Evolutionary conservation across 768 basidiomycete species (phyloP).

Genomic region (Pleurotus pulmonarius): DNA sequence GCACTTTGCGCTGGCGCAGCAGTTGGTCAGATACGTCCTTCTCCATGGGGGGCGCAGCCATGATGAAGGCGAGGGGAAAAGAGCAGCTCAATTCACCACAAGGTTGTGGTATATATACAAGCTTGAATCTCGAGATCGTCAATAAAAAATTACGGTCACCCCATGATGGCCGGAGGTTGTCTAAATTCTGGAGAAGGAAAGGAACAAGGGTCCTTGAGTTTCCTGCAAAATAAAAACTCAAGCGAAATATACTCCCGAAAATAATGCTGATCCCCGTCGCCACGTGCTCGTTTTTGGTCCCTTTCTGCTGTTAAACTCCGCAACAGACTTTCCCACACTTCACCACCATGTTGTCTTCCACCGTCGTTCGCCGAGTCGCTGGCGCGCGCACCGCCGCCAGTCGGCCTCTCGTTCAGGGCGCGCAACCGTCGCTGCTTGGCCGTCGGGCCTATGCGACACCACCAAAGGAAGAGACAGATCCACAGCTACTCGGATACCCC

Average conservation of each 20-base stretch:
- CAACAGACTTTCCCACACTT: conserved; percentile 8
- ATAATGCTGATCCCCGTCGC: conserved; percentile 58
- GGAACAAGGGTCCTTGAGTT: conserved; percentile 53
- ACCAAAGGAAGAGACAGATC: conserved; percentile 43
- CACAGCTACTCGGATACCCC: conserved; percentile 72
- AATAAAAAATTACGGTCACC: conserved; percentile 15
- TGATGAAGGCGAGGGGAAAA: conserved; percentile 14
- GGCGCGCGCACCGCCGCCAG: conserved; percentile 25
- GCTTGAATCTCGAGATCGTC: conserved; percentile 11
- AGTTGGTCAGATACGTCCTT: conserved; percentile 46
- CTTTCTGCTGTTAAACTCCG: not conserved
- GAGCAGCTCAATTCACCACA: conserved; percentile 12
- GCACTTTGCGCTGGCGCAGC: conserved; percentile 32
- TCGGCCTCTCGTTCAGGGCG: conserved; percentile 10
- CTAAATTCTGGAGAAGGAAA: conserved; percentile 13
- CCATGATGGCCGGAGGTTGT: conserved; percentile 22
- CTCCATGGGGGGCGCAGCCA: conserved; percentile 19
- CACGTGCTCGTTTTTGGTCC: conserved; percentile 55
- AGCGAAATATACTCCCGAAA: not conserved
- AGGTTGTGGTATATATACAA: conserved; percentile 7
- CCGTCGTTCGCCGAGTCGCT: conserved; percentile 35
- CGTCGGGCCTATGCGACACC: conserved; percentile 31
- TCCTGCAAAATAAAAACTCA: not conserved
- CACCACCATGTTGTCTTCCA: conserved; percentile 33
- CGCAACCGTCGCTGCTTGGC: conserved; percentile 9